Percentiles rank a stretch among this genome's conserved stretches.
phyloP scores from a whole-genome alignment of 1,284 basidiomycete species.

The Rhizoctonia solani region DNA sequence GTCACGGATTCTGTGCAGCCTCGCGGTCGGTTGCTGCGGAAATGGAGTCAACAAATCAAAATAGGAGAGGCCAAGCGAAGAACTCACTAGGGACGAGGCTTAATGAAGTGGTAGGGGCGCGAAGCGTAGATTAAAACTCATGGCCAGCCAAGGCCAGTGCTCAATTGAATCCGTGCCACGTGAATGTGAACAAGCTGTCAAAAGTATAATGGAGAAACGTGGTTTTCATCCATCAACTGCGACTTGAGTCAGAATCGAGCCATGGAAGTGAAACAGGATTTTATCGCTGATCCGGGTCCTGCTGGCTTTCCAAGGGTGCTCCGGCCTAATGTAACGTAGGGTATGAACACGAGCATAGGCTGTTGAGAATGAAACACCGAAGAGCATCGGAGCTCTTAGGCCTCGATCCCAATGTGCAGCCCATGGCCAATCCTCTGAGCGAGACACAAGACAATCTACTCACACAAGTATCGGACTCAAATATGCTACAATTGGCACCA shows the following conservation, averaged over 20 bases:
- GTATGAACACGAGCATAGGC: background rate
- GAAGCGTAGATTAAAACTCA: background rate
- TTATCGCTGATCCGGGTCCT: background rate
- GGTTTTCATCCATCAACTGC: constrained; percentile 20
- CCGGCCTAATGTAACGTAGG: background rate
- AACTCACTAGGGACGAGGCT: background rate
- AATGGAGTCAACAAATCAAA: background rate
- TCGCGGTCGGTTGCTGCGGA: background rate
- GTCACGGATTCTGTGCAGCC: too few species aligned
- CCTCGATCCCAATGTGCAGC: too few species aligned
- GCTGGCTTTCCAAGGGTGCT: background rate
- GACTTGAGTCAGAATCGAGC: background rate
- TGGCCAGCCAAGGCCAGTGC: background rate
- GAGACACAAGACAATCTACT: background rate
- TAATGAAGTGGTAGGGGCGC: background rate
- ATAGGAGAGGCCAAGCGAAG: background rate
- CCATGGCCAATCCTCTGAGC: too few species aligned
- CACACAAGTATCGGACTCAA: background rate
- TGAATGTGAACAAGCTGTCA: background rate
- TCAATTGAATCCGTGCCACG: constrained; percentile 20
- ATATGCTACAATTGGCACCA: too few species aligned
- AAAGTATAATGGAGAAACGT: constrained; percentile 20
- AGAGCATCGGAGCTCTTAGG: too few species aligned
- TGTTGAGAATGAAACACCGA: too few species aligned
- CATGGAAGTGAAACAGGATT: background rate